Evolutionary conservation across 2,329 filamentous ascomycete genomes (phyloP).

Genomic region (Colletotrichum lupini): DNA sequence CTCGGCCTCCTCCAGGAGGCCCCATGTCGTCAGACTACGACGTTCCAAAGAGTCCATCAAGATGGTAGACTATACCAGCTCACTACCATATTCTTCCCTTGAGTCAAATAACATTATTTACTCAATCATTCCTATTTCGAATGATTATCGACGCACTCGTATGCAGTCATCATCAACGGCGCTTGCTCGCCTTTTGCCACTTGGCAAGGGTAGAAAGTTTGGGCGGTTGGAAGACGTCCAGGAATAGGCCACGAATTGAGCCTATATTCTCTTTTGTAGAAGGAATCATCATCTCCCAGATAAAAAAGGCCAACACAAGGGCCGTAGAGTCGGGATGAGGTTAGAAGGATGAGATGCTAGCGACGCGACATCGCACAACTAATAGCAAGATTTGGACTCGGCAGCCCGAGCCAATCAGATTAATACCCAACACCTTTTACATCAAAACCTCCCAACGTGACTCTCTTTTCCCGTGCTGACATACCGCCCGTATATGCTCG

Average conservation of each 20-base stretch:
- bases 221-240: not conserved
- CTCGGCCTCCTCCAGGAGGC: not conserved
- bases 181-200: constrained; percentile 1
- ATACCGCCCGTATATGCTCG: not conserved
- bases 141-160: not conserved
- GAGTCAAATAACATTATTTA: not conserved
- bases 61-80: not conserved
- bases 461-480: not conserved
- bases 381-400: not conserved
- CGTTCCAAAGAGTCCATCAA: not conserved
- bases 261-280: not conserved
- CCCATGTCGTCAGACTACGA: not conserved
- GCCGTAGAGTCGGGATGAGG: not conserved
- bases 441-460: not conserved
- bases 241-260: not conserved
- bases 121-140: not conserved
- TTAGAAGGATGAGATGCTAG: not conserved
- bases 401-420: not conserved
- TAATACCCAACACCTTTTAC: not conserved
- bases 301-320: not conserved
- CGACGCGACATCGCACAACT: not conserved
- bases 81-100: not conserved
- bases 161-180: constrained; percentile 11
- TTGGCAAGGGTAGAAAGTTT: not conserved
- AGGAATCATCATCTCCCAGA: not conserved